These are phyloP conservation scores for Pestalotiopsis sp. DNA, from an alignment of 2,329 filamentous ascomycete species.

Conservation along the genomic window DNA sequence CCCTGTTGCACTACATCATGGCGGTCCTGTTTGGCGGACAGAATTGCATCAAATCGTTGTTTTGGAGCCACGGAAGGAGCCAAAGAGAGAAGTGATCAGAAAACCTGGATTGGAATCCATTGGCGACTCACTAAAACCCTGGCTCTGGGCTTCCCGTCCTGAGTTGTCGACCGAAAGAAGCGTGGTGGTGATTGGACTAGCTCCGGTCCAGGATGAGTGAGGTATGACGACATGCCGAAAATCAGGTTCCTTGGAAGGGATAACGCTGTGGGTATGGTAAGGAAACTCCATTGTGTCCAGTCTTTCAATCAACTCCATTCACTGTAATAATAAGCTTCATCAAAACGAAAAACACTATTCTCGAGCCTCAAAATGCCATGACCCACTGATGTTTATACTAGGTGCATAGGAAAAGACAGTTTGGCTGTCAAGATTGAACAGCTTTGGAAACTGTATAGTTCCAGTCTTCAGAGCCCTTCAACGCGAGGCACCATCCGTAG, in stretches of 20 bases:
- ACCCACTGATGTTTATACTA: background rate
- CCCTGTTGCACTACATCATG: constrained; percentile 12
- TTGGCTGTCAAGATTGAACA: background rate
- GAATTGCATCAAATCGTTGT: constrained; percentile 5
- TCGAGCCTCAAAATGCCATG: background rate
- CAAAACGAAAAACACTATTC: background rate
- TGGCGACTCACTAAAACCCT: background rate
- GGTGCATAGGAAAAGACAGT: background rate
- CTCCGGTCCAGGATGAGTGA: background rate
- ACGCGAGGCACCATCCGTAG: too few relatives aligned
- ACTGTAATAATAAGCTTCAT: background rate
- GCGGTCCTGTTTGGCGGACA: background rate
- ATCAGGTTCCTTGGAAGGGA: background rate
- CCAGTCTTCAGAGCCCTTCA: too few relatives aligned
- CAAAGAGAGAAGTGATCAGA: constrained; percentile 6
- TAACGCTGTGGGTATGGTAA: background rate
- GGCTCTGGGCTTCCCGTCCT: constrained; percentile 6
- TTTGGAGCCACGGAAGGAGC: background rate
- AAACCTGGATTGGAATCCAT: constrained; percentile 5
- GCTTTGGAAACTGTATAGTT: too few relatives aligned
- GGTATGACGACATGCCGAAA: constrained; percentile 10
- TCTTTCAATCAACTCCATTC: background rate
- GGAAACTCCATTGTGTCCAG: background rate
- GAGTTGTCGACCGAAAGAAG: background rate
- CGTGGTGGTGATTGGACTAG: constrained; percentile 8